Percentiles rank a stretch among this genome's conserved stretches.
phyloP scores from a whole-genome alignment of 1,284 basidiomycete species.

The Malassezia yamatoensis region DNA sequence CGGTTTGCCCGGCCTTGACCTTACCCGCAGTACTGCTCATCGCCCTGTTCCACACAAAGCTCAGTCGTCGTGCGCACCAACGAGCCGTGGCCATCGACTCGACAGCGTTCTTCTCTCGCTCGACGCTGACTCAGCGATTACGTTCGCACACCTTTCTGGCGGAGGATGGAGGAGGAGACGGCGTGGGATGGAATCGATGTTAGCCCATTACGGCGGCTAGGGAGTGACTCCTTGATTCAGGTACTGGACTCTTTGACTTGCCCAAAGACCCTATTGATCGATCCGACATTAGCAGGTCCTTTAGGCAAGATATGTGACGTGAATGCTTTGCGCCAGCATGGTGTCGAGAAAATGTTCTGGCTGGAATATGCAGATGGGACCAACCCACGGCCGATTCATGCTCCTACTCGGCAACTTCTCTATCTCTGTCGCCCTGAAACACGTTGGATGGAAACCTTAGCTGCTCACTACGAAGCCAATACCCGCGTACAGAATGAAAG shows the following conservation, averaged over 20 bases:
- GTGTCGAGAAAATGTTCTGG: slow-evolving; percentile 99
- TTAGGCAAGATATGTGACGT: slow-evolving; percentile 87
- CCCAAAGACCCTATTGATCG: slow-evolving; percentile 84
- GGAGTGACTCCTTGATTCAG: slow-evolving; percentile 24
- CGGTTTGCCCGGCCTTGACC: neutral
- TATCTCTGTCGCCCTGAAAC: slow-evolving; percentile 85
- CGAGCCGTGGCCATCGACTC: neutral
- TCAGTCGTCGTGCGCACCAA: neutral
- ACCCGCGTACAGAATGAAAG: neutral
- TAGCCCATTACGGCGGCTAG: slow-evolving; percentile 20
- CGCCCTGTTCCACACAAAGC: neutral
- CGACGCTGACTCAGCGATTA: neutral
- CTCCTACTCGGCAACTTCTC: slow-evolving; percentile 76
- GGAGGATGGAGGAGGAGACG: neutral
- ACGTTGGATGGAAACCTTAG: slow-evolving; percentile 74
- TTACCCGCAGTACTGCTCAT: neutral
- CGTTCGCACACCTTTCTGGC: neutral
- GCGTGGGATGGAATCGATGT: slow-evolving; percentile 11
- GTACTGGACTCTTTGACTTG: slow-evolving; percentile 32
- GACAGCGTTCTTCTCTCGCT: neutral
- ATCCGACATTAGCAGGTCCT: slow-evolving; percentile 76
- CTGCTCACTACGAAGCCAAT: slow-evolving; percentile 44
- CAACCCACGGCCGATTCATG: slow-evolving; percentile 50
- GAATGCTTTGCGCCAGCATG: slow-evolving; percentile 85
- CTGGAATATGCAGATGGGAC: slow-evolving; percentile 56